Evolutionary conservation across 2,329 filamentous ascomycete genomes (phyloP).

Genomic region (Phialophora verrucosa): DNA sequence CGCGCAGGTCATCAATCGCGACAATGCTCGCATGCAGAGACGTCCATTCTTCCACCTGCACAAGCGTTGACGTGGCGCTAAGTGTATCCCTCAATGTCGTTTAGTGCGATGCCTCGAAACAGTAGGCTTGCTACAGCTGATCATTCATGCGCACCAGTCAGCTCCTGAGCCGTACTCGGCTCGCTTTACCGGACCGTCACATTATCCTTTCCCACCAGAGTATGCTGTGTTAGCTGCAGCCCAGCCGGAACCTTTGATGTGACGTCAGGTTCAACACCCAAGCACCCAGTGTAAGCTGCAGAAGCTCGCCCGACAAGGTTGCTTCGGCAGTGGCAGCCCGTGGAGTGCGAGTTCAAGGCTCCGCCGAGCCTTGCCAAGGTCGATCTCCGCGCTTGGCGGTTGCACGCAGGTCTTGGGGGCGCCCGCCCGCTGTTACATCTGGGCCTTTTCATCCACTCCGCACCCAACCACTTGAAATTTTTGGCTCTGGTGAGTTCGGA

Average conservation of each 20-base stretch:
- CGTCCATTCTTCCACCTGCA: background rate
- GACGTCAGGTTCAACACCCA: background rate
- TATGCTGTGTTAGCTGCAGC: background rate
- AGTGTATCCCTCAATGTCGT: background rate
- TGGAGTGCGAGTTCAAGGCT: background rate
- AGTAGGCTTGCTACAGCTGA: background rate
- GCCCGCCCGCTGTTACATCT: constrained; percentile 16
- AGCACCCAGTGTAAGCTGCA: background rate
- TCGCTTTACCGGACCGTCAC: background rate
- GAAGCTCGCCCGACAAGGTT: constrained; percentile 3
- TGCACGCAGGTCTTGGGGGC: constrained; percentile 4
- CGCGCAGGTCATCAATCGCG: background rate
- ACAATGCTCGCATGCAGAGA: background rate
- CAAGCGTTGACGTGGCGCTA: background rate
- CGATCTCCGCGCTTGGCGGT: constrained; percentile 18
- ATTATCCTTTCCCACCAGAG: background rate
- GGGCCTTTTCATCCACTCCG: constrained; percentile 1
- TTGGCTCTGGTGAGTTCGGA: background rate
- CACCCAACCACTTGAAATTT: background rate
- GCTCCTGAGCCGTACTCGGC: background rate
- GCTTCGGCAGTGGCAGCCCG: background rate
- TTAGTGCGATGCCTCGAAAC: background rate
- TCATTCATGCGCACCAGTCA: background rate
- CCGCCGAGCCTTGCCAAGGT: constrained; percentile 13
- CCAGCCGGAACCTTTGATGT: background rate